Evolutionary conservation across 2,329 filamentous ascomycete species (phyloP).

Genomic region (Apiospora kogelbergensis): DNA sequence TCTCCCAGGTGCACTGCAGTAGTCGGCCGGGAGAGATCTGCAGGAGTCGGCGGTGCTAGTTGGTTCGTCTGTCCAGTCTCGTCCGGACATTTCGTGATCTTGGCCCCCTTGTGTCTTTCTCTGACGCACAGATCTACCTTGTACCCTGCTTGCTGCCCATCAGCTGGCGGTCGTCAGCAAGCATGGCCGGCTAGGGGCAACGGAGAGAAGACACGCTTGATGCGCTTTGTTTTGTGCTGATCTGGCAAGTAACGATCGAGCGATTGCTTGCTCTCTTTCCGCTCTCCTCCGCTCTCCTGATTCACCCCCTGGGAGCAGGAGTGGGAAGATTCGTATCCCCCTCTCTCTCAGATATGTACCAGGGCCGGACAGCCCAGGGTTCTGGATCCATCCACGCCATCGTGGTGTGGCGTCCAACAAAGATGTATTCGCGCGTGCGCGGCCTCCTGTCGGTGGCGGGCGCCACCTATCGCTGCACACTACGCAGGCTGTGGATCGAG

Average conservation of each 20-base stretch:
- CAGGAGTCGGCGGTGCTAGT: background rate
- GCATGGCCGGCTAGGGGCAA: background rate
- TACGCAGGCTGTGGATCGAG: background rate
- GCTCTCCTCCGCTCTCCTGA: background rate
- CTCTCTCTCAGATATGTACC: background rate
- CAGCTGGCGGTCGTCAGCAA: background rate
- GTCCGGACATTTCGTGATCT: background rate
- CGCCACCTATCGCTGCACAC: background rate
- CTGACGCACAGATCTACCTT: background rate
- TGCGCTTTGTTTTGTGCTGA: background rate
- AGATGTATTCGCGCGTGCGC: background rate
- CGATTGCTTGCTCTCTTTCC: background rate
- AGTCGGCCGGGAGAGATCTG: background rate
- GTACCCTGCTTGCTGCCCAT: background rate
- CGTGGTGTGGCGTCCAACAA: background rate
- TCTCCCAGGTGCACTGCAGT: background rate
- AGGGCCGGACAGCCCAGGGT: background rate
- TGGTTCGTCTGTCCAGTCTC: background rate
- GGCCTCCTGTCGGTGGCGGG: background rate
- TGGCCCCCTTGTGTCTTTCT: background rate
- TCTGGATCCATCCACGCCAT: background rate
- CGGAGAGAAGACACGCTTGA: background rate
- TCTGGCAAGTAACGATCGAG: background rate
- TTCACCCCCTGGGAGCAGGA: background rate
- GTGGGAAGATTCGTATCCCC: too few species aligned